Evolutionary conservation across 176 grass and related monocot species (phyloP), one percentile per base, ranked within the genome.

Genomic region (Ensete ventricosum): DNA sequence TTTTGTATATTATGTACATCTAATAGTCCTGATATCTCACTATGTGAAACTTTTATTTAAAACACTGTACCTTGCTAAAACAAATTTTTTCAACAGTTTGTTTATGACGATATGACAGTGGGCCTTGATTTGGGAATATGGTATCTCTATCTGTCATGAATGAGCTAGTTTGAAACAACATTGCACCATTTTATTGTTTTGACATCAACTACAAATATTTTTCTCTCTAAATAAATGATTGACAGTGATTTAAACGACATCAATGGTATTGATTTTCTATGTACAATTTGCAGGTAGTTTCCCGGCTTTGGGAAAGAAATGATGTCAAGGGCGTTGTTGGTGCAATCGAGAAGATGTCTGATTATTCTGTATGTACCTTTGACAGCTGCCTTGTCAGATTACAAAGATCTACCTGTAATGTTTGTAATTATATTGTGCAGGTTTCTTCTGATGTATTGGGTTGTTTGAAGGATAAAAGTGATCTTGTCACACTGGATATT

Each of bases 301-400:
- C 81, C 81, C 88, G 88, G 84, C 83, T 93, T 84, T 99, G 95
- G 95, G 64, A 79, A 81, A 87, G 84, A 80, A 99, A 91, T 80
- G 90, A 99, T 59, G 64, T 99, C 50, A 89, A 80, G 73, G 90
- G 95, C 79, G 86, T 94, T 77, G 81, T 94, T 24, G 27, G 79
- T 63, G 83, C 86, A 48, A 69, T 99, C 77, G 95, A 89, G 70
- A 99, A 85, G 82, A 99, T 99, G 84, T 85, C 82, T 75, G 95
- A 99, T 91, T 86, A 94, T 84, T 80, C 86, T 80, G 95, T 99
- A 63, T 81, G 90, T 81, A 71, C 62, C 74, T 62, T 69, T 55
- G 17, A 73, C 7, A 22, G 52, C 1, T 27, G 25, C 29, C 69
- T 52, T 81, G 34, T 17, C 13, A 43, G 74, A 71, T n/a, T 11